Evolutionary conservation across 768 basidiomycete species (phyloP).

Genomic region (Leccinum aurantiacum): DNA sequence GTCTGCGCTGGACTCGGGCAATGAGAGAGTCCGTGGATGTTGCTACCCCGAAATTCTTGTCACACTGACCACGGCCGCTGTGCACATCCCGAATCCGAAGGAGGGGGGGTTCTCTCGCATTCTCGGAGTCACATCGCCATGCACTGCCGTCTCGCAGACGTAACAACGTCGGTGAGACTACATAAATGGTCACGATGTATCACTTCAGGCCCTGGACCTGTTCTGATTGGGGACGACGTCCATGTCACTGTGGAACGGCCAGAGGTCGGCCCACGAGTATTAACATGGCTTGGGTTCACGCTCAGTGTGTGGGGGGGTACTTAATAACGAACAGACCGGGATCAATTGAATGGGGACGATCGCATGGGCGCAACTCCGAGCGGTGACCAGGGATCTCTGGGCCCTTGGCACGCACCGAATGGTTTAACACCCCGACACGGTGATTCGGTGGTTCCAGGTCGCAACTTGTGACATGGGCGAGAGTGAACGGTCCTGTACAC

Average conservation of each 20-base stretch:
- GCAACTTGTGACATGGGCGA: background rate
- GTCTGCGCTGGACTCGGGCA: conserved; percentile 30
- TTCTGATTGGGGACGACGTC: conserved; percentile 66
- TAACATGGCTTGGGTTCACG: conserved; percentile 56
- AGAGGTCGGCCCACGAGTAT: conserved; percentile 56
- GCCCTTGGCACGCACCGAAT: conserved; percentile 54
- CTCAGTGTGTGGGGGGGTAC: conserved; percentile 53
- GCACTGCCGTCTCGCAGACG: conserved; percentile 42
- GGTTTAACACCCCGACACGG: conserved; percentile 55
- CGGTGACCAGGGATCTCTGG: conserved; percentile 46
- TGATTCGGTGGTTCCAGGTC: conserved; percentile 36
- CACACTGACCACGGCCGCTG: conserved; percentile 60
- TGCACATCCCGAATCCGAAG: conserved; percentile 52
- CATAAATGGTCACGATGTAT: conserved; percentile 39
- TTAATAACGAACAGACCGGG: background rate
- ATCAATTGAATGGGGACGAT: conserved; percentile 4
- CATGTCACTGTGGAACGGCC: conserved; percentile 53
- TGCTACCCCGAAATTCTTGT: background rate
- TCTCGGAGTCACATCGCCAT: conserved; percentile 58
- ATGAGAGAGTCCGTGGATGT: conserved; percentile 7
- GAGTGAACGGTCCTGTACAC: conserved; percentile 33
- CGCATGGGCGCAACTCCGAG: conserved; percentile 8
- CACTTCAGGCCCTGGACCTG: conserved; percentile 25
- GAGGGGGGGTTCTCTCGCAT: conserved; percentile 56
- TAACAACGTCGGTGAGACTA: conserved; percentile 30